A percentile compares a stretch with the other conserved stretches of the same genome.
Evolutionary conservation across 805 yeast genomes (phyloP).

Genomic region (Sugiyamaella valdiviana): DNA sequence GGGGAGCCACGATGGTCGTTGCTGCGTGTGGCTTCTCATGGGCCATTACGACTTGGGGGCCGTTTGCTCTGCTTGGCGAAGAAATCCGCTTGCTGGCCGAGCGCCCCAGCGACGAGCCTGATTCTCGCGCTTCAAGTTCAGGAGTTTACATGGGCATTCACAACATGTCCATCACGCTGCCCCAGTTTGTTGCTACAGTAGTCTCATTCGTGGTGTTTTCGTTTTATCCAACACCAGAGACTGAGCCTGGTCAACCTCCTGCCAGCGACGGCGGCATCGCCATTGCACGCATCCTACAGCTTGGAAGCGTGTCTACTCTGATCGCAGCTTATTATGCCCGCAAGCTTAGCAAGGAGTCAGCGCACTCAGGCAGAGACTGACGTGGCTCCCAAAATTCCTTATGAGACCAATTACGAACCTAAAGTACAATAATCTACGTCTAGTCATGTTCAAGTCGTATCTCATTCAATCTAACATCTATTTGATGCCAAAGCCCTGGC

Average conservation of each 20-base stretch:
- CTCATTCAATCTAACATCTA: slow-evolving; percentile 25
- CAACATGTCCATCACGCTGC: slow-evolving; percentile 36
- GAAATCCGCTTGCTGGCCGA: slow-evolving; percentile 24
- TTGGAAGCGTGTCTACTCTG: slow-evolving; percentile 33
- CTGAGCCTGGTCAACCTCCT: slow-evolving; percentile 11
- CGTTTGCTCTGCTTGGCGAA: slow-evolving; percentile 56
- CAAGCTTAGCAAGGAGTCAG: neutral
- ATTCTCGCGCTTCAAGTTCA: slow-evolving; percentile 15
- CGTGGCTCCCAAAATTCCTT: neutral
- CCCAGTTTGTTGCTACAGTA: slow-evolving; percentile 36
- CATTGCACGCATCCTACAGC: slow-evolving; percentile 33
- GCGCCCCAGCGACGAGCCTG: neutral
- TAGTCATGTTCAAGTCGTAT: neutral
- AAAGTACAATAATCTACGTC: neutral
- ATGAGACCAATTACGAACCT: neutral
- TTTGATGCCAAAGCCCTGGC: slow-evolving; percentile 81
- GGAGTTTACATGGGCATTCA: slow-evolving; percentile 37
- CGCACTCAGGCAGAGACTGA: neutral
- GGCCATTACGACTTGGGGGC: slow-evolving; percentile 67
- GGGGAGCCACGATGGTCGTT: slow-evolving; percentile 44
- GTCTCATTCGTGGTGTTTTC: slow-evolving; percentile 34
- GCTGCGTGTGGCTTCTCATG: slow-evolving; percentile 55
- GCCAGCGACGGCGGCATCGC: slow-evolving; percentile 33
- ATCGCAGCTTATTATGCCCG: slow-evolving; percentile 28
- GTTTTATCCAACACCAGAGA: slow-evolving; percentile 19